phyloP scores from a whole-genome alignment of 331 rosid species.

The Quercus phellos region DNA sequence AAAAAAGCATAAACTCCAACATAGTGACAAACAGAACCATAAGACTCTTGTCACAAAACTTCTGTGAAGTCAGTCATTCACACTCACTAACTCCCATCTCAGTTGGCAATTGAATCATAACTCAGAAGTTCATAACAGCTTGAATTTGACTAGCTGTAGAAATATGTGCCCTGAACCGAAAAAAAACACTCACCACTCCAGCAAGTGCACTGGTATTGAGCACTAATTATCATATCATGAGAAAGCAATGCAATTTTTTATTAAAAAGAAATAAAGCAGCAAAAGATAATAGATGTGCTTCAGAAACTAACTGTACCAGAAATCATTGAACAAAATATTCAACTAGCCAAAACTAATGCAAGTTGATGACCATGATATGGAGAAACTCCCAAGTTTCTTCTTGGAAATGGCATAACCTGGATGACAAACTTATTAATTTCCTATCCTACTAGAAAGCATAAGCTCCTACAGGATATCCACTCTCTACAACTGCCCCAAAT shows the following conservation, averaged over 20 bases:
- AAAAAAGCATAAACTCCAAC: neutral
- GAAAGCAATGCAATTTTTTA: neutral
- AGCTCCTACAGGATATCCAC: slow-evolving; percentile 23
- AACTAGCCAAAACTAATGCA: neutral
- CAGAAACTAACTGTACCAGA: neutral
- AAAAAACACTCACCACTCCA: neutral
- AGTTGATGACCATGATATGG: neutral
- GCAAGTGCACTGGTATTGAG: neutral
- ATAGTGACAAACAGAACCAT: neutral
- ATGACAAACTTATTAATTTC: slow-evolving; percentile 25
- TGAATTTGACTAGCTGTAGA: neutral
- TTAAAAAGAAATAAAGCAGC: neutral
- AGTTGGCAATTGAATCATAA: neutral
- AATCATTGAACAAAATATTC: neutral
- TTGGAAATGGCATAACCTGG: slow-evolving; percentile 12
- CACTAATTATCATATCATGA: neutral
- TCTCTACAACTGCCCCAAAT: slow-evolving; percentile 25
- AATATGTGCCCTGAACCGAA: neutral
- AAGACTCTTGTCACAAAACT: neutral
- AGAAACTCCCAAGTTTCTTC: slow-evolving; percentile 6
- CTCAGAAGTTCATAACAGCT: neutral
- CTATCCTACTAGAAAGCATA: slow-evolving; percentile 22
- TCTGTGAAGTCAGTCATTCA: neutral
- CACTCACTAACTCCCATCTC: neutral
- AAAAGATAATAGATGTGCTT: neutral